These are phyloP conservation scores for Lachnum nothofagi DNA, from an alignment of 2,329 filamentous ascomycete species.

Conservation along the genomic window DNA sequence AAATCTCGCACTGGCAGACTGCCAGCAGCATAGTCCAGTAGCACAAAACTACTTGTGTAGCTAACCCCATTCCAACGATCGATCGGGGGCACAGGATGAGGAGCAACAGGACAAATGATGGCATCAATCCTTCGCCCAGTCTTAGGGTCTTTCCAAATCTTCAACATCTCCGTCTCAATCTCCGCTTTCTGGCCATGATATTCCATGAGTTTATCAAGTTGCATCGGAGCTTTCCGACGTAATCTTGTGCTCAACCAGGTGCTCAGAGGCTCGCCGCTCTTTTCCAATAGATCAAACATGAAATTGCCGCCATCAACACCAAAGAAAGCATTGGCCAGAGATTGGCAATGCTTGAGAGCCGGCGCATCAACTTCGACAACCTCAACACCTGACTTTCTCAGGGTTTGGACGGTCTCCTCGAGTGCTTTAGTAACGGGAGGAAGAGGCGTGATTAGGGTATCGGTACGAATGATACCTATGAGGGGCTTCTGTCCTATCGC, in stretches of 20 bases:
- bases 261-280: conserved; percentile 51
- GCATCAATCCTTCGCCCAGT: conserved; percentile 48
- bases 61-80: conserved; percentile 59
- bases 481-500: conserved; percentile 26
- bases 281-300: conserved; percentile 53
- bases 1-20: conserved; percentile 50
- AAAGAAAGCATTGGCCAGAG: conserved; percentile 53
- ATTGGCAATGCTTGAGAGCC: conserved; percentile 50
- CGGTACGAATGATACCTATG: conserved; percentile 46
- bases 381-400: conserved; percentile 45
- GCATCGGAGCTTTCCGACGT: conserved; percentile 42
- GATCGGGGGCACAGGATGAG: conserved; percentile 57
- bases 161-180: conserved; percentile 51
- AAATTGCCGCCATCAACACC: conserved; percentile 50
- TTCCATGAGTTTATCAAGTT: conserved; percentile 44
- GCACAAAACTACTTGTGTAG: conserved; percentile 57
- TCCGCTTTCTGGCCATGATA: conserved; percentile 48
- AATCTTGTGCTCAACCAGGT: conserved; percentile 54
- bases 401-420: conserved; percentile 38
- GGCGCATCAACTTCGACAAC: conserved; percentile 54
- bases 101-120: conserved; percentile 58
- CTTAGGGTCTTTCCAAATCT: conserved; percentile 49
- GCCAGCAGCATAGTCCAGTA: conserved; percentile 59
- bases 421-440: conserved; percentile 45
- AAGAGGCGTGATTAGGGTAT: conserved; percentile 47